These are phyloP conservation scores for Hymenoscyphus scutula DNA, from an alignment of 2,329 filamentous ascomycete genomes.

Conservation along the genomic window DNA sequence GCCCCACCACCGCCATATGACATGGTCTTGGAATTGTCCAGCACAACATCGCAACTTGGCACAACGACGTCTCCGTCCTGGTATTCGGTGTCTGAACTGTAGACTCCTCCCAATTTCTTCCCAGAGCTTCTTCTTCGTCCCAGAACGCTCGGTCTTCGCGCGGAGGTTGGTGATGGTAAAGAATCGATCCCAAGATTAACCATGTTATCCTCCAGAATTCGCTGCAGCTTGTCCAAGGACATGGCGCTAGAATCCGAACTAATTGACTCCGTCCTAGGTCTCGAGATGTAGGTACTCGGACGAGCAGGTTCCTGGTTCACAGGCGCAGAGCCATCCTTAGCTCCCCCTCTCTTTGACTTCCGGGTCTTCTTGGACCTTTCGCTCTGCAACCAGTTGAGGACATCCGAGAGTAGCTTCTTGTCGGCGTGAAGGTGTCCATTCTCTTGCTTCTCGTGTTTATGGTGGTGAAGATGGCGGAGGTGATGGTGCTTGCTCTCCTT, in stretches of 20 bases:
- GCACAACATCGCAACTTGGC: slow-evolving; percentile 75
- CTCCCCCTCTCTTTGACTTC: slow-evolving; percentile 43
- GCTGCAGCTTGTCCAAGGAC: slow-evolving; percentile 77
- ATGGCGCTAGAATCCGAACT: slow-evolving; percentile 66
- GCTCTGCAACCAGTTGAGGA: slow-evolving; percentile 78
- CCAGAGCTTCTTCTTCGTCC: slow-evolving; percentile 21
- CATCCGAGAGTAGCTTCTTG: slow-evolving; percentile 65
- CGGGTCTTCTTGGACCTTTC: slow-evolving; percentile 68
- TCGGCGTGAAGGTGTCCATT: slow-evolving; percentile 30
- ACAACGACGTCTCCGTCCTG: slow-evolving; percentile 79
- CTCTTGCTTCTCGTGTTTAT: slow-evolving; percentile 29
- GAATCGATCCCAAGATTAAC: slow-evolving; percentile 34
- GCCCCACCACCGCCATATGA: slow-evolving; percentile 66
- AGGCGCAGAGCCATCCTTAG: background rate
- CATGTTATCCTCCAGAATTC: slow-evolving; percentile 71
- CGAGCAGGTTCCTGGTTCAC: slow-evolving; percentile 11
- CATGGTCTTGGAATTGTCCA: slow-evolving; percentile 90
- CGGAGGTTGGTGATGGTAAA: background rate
- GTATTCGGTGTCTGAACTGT: slow-evolving; percentile 83
- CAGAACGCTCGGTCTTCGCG: slow-evolving; percentile 21
- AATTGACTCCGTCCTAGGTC: slow-evolving; percentile 52
- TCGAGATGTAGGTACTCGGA: slow-evolving; percentile 15
- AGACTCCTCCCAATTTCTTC: slow-evolving; percentile 38
- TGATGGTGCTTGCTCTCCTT: slow-evolving; percentile 17
- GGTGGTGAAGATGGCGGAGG: slow-evolving; percentile 9